A percentile compares a stretch with the other conserved stretches of the same genome.
Evolutionary conservation across 495 filamentous ascomycete genomes (phyloP).

Genomic region (Hypoxylon fuscum): DNA sequence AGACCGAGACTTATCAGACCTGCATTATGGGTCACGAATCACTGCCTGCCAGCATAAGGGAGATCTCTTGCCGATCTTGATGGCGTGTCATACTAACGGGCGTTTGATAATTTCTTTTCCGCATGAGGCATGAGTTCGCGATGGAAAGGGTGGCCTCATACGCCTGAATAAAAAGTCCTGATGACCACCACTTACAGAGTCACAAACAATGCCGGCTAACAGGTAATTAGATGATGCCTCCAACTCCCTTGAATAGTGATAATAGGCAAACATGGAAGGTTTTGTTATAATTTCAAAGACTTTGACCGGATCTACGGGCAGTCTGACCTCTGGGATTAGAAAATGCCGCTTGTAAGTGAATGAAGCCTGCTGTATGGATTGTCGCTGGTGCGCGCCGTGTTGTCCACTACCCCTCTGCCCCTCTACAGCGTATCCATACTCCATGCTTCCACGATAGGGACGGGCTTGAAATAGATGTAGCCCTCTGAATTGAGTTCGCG

Average conservation of each 20-base stretch:
- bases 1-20: constrained; percentile 6
- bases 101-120: constrained; percentile 24
- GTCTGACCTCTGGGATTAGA: constrained; percentile 3
- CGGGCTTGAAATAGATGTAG: not conserved
- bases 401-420: no score
- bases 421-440: no score
- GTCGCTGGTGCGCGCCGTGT: constrained; percentile 13
- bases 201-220: not conserved
- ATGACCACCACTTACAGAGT: constrained; percentile 3
- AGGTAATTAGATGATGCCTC: constrained; percentile 8
- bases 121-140: constrained; percentile 37
- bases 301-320: not conserved
- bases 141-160: constrained; percentile 11
- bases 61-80: constrained; percentile 31
- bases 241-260: not conserved
- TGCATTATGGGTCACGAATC: constrained; percentile 32
- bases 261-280: not conserved
- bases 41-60: constrained; percentile 31
- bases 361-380: constrained; percentile 5
- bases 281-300: not conserved
- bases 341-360: constrained; percentile 16
- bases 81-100: constrained; percentile 35
- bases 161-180: constrained; percentile 6
- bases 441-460: no score
- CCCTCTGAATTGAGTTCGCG: not conserved